Evolutionary conservation across 2,329 filamentous ascomycete species (phyloP).

Genomic region (Emergomyces africanus): DNA sequence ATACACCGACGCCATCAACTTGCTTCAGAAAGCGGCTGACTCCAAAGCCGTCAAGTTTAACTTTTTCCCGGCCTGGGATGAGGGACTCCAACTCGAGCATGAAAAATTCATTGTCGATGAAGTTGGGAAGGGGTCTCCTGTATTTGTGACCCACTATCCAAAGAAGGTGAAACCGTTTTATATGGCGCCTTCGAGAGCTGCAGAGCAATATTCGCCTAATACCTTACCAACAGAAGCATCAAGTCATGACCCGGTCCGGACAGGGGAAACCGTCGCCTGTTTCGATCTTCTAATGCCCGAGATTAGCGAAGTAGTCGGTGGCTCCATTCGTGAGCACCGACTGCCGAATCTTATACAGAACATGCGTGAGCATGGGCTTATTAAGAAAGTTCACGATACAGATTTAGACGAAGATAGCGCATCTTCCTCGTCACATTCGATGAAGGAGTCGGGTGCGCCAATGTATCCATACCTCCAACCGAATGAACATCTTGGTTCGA

Average conservation of each 20-base stretch:
- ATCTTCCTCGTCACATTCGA: background rate
- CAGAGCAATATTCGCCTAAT: slow-evolving; percentile 4
- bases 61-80: slow-evolving; percentile 55
- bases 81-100: slow-evolving; percentile 77
- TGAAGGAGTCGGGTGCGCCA: slow-evolving; percentile 9
- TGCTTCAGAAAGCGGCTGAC: slow-evolving; percentile 48
- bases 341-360: slow-evolving; percentile 52
- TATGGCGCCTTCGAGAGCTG: slow-evolving; percentile 47
- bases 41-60: slow-evolving; percentile 45
- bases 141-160: slow-evolving; percentile 95
- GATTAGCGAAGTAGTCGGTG: slow-evolving; percentile 74
- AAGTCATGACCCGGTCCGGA: background rate
- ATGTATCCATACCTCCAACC: slow-evolving; percentile 25
- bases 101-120: slow-evolving; percentile 71
- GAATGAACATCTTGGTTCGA: slow-evolving; percentile 33
- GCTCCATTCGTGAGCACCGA: slow-evolving; percentile 78
- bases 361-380: slow-evolving; percentile 57
- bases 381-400: slow-evolving; percentile 18
- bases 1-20: slow-evolving; percentile 63
- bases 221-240: background rate
- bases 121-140: slow-evolving; percentile 51
- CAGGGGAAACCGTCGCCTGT: slow-evolving; percentile 57
- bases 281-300: slow-evolving; percentile 84
- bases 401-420: background rate
- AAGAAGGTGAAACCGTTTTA: slow-evolving; percentile 83